Evolutionary conservation across 2,329 filamentous ascomycete species (phyloP).

Genomic region (Bipolaris zeicola): DNA sequence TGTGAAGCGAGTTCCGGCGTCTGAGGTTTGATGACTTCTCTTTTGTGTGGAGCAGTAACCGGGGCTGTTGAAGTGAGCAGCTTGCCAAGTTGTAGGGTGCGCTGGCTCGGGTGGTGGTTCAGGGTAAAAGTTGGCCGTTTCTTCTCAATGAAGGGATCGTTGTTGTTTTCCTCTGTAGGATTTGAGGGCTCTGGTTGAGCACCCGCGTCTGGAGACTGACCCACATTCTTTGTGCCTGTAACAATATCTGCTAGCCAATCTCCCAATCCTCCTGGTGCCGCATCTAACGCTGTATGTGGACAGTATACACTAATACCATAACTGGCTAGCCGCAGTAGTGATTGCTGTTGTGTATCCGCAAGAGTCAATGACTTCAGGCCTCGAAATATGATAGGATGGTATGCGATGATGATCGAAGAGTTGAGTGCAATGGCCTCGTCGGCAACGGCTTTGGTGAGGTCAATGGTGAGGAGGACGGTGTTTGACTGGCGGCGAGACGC

Average conservation of each 20-base stretch:
- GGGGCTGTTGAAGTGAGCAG: constrained; percentile 16
- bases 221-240: constrained; percentile 57
- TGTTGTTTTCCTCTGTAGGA: constrained; percentile 19
- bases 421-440: constrained; percentile 82
- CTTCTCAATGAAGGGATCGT: constrained; percentile 47
- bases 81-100: constrained; percentile 43
- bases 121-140: constrained; percentile 53
- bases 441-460: constrained; percentile 86
- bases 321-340: constrained; percentile 79
- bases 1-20: constrained; percentile 46
- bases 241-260: constrained; percentile 94
- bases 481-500: constrained; percentile 63
- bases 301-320: constrained; percentile 94
- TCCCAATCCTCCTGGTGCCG: constrained; percentile 81
- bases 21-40: constrained; percentile 60
- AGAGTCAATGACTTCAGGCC: constrained; percentile 88
- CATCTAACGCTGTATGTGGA: constrained; percentile 93
- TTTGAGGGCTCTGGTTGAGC: constrained; percentile 13
- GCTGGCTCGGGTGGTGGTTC: constrained; percentile 57
- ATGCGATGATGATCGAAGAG: constrained; percentile 82
- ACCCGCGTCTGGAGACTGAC: constrained; percentile 6
- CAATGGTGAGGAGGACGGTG: constrained; percentile 81
- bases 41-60: constrained; percentile 51
- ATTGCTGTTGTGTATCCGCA: constrained; percentile 82
- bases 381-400: constrained; percentile 97